Conservation (phyloP, 2,329 filamentous ascomycete genomes). For the Ceratocystis cacaofunesta region DNA sequence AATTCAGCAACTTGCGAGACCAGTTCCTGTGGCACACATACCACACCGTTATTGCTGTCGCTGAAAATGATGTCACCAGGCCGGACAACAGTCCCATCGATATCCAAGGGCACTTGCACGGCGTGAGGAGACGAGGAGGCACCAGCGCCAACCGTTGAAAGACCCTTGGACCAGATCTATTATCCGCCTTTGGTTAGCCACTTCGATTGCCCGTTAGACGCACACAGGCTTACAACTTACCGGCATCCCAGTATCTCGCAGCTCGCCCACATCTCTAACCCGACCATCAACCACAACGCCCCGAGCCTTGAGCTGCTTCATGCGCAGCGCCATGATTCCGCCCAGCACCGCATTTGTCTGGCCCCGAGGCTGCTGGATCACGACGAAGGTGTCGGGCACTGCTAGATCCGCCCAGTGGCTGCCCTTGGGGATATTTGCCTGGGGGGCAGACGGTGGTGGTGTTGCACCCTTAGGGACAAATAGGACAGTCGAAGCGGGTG, state of each 20-base stretch:
- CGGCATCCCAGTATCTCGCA: constrained; percentile 40
- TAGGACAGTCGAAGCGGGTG: constrained; percentile 44
- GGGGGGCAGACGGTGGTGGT: constrained; percentile 19
- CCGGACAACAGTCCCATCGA: constrained; percentile 29
- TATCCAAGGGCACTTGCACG: constrained; percentile 30
- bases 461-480: constrained; percentile 45
- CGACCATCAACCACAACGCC: constrained; percentile 54
- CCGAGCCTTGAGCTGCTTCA: constrained; percentile 45
- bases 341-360: constrained; percentile 59
- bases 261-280: constrained; percentile 49
- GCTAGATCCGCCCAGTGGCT: constrained; percentile 57
- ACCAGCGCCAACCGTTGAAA: constrained; percentile 43
- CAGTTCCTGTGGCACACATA: constrained; percentile 48
- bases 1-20: constrained; percentile 46
- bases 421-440: constrained; percentile 38
- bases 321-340: constrained; percentile 60
- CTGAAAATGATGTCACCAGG: constrained; percentile 55
- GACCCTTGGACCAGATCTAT: constrained; percentile 41
- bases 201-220: too few species aligned
- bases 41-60: constrained; percentile 54
- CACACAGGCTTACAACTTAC: constrained; percentile 26
- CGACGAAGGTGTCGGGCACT: constrained; percentile 42
- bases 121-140: constrained; percentile 43
- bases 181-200: neutral
- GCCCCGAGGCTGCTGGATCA: constrained; percentile 49